These are phyloP conservation scores for California macrophylla DNA, from an alignment of 441 rosid species.

Conservation along the genomic window DNA sequence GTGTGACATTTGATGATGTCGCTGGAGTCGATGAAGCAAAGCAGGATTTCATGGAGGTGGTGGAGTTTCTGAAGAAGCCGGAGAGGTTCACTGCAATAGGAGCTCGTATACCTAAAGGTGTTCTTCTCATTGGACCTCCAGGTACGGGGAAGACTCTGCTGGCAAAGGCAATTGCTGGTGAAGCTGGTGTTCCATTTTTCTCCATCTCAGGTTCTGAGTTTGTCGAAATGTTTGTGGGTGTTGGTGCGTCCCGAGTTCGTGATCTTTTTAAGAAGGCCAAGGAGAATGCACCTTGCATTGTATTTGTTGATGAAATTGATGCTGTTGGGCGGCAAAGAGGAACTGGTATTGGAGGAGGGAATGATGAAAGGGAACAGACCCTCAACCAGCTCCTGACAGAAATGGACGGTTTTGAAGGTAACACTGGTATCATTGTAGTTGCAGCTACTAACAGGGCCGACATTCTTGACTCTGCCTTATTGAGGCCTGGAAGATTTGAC, in stretches of 20 bases:
- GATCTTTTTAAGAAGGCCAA: slow-evolving; percentile 93
- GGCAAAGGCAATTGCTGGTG: slow-evolving; percentile 95
- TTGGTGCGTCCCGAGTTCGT: slow-evolving; percentile 90
- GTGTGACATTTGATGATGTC: slow-evolving; percentile 93
- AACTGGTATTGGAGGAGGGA: slow-evolving; percentile 90
- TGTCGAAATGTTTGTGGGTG: slow-evolving; percentile 97
- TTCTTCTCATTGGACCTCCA: slow-evolving; percentile 88
- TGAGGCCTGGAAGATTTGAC: slow-evolving; percentile 90
- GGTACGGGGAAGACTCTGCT: slow-evolving; percentile 88
- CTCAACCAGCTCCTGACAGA: slow-evolving; percentile 87
- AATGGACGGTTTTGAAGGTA: slow-evolving; percentile 95
- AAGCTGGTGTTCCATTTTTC: slow-evolving; percentile 94
- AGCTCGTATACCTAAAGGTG: slow-evolving; percentile 89
- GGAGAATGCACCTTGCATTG: slow-evolving; percentile 89
- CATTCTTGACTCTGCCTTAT: slow-evolving; percentile 80
- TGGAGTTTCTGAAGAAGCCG: slow-evolving; percentile 89
- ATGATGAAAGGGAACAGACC: slow-evolving; percentile 90
- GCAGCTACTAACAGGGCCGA: slow-evolving; percentile 93
- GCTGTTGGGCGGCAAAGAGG: slow-evolving; percentile 91
- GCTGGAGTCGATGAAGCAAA: slow-evolving; percentile 98
- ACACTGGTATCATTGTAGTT: slow-evolving; percentile 75
- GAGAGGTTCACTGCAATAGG: slow-evolving; percentile 95
- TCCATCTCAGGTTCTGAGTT: slow-evolving; percentile 92
- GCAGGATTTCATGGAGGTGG: slow-evolving; percentile 97
- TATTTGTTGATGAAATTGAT: slow-evolving; percentile 91